Evolutionary conservation across 106 monocot species (phyloP), one percentile per base, ranked within the genome.

Genomic region (Dactylorhiza incarnata): DNA sequence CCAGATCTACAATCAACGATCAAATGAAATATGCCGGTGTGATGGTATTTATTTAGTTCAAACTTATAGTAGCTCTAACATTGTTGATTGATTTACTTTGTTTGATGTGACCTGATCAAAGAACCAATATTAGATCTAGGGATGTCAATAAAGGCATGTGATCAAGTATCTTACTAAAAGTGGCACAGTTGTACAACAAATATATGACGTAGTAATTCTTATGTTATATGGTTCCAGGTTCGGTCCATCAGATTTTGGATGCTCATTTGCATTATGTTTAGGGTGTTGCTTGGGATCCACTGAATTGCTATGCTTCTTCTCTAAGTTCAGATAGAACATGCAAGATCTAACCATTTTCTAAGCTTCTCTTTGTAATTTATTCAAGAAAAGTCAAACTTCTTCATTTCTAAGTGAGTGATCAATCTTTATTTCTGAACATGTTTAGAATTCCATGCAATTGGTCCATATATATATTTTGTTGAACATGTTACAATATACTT

Each of bases 281-380:
- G 72, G 96, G 96, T 68, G 96, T 97, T 81, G 81, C 91, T 10
- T 97, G 96, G 96, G 96, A 97, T 85, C 96, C 96, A 77, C 76
- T 91, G 76, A 87, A 83, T 58, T 85, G 89, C 6, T 97, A 84
- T 87, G 81, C 93, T 83, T 90, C 96, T 77, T 93, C 96, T 23
- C 73, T 97, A 68, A 97, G 96, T 82, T 97, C 93, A 19, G 96
- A 97, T 61, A 85, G 96, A 80, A 97, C 93, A 49, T 97, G 93
- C 56, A 81, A 90, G 29, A 74, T 97, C 47, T 93, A 91, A n/a
- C n/a, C 91, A 93, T 14, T 97, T 97, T 87, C 93, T 93, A 83
- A 87, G 96, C 59, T 67, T 68, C n/a, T 29, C 56, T 58, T 72
- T n/a, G 4, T 53, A 71, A 68, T 77, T 68, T 46, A 45, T 75